Evolutionary conservation across 305 asterid species (phyloP).

Genomic region (Fraxinus sp.): DNA sequence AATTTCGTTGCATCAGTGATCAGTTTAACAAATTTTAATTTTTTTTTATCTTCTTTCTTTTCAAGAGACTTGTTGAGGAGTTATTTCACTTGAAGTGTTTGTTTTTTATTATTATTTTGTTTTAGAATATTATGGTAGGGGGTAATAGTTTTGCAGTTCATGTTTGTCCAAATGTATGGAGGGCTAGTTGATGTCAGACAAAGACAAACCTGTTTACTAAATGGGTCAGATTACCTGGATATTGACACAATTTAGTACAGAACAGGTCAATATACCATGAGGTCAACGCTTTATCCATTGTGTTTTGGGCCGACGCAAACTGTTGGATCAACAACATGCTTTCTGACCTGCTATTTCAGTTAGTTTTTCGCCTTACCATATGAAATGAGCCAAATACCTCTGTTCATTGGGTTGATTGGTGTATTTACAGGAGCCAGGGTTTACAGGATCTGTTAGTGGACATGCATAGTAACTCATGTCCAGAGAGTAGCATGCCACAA

Average conservation of each 20-base stretch:
- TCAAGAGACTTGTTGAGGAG: slow-evolving; percentile 11
- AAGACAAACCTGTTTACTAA: not conserved
- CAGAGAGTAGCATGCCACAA: not conserved
- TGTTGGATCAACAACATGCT: not conserved
- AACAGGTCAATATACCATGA: not conserved
- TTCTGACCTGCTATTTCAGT: slow-evolving; percentile 4
- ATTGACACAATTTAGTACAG: not conserved
- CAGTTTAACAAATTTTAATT: slow-evolving; percentile 3
- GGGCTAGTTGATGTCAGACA: not conserved
- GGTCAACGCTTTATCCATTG: not conserved
- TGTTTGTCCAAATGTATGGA: not conserved
- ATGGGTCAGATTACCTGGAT: not conserved
- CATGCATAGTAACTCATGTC: not conserved
- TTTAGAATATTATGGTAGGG: slow-evolving; percentile 3
- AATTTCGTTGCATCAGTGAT: slow-evolving; percentile 15
- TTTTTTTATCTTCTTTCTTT: not conserved
- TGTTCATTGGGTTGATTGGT: not conserved
- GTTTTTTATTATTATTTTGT: slow-evolving; percentile 10
- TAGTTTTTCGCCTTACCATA: not conserved
- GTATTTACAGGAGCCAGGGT: not conserved
- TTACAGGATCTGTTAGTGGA: not conserved
- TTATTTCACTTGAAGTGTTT: slow-evolving; percentile 9
- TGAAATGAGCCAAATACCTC: not conserved
- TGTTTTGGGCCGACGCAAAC: not conserved
- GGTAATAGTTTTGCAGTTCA: not conserved